Evolutionary conservation across 768 basidiomycete genomes (phyloP).

Genomic region (Kwoniella europaea): DNA sequence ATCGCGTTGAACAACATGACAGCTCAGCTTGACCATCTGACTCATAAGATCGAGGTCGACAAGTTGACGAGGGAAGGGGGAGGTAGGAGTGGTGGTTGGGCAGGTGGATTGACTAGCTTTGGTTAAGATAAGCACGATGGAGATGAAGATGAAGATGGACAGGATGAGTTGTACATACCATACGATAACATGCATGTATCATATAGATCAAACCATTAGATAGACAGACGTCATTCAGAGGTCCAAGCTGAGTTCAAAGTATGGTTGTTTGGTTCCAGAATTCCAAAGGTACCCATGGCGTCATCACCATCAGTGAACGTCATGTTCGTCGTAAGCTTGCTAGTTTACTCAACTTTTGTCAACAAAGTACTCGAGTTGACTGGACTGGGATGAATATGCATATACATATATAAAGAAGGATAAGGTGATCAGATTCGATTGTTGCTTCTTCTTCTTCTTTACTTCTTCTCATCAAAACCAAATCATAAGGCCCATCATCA

Average conservation of each 20-base stretch:
- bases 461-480: background rate
- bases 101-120: conserved; percentile 13
- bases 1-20: conserved; percentile 21
- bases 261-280: background rate
- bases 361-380: background rate
- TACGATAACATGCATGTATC: conserved; percentile 13
- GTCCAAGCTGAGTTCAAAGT: background rate
- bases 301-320: conserved; percentile 14
- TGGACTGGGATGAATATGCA: background rate
- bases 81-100: conserved; percentile 13
- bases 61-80: conserved; percentile 25
- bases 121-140: background rate
- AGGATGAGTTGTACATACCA: background rate
- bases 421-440: background rate
- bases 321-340: conserved; percentile 4
- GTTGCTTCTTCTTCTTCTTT: conserved; percentile 8
- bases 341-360: background rate
- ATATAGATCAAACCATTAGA: no score
- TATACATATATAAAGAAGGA: background rate
- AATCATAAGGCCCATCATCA: background rate
- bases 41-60: conserved; percentile 22
- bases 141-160: background rate
- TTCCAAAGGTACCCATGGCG: conserved; percentile 16
- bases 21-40: conserved; percentile 10
- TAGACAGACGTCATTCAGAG: background rate